Evolutionary conservation across 805 yeast genomes (phyloP).

Genomic region (Ogataea nonfermentans): DNA sequence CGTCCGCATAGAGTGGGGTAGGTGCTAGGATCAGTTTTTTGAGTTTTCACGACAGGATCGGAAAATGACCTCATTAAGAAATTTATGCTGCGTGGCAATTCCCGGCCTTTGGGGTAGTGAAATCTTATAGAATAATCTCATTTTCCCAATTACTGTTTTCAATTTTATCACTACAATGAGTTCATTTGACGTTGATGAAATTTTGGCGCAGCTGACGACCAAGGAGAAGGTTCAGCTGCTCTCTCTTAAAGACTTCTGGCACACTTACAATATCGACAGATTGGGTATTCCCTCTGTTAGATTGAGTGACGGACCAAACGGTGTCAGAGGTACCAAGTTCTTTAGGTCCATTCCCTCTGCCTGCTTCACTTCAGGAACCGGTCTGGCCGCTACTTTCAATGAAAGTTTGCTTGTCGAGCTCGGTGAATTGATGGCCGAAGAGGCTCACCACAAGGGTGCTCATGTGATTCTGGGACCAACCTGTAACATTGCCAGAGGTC

Average conservation of each 20-base stretch:
- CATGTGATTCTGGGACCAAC: conserved; percentile 40
- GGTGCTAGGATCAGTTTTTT: not conserved
- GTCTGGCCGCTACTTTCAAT: conserved; percentile 45
- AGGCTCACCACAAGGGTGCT: conserved; percentile 44
- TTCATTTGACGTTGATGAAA: conserved; percentile 22
- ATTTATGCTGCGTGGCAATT: not conserved
- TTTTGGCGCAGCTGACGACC: conserved; percentile 25
- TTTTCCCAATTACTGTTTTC: not conserved
- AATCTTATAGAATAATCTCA: no score
- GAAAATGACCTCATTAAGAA: not conserved
- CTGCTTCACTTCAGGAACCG: conserved; percentile 50
- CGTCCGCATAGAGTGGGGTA: not conserved
- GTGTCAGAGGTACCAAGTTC: conserved; percentile 45
- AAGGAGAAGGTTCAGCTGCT: conserved; percentile 34
- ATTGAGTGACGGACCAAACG: conserved; percentile 47
- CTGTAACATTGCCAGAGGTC: conserved; percentile 43
- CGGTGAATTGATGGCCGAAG: conserved; percentile 44
- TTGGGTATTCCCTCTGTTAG: conserved; percentile 38
- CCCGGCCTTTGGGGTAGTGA: not conserved
- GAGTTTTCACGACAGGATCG: not conserved
- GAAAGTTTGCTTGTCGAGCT: conserved; percentile 38
- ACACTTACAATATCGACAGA: conserved; percentile 36
- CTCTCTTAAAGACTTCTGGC: conserved; percentile 41
- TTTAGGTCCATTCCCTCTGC: conserved; percentile 43
- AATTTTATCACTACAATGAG: conserved; percentile 1